phyloP scores from a whole-genome alignment of 2,329 filamentous ascomycete species.

The Fusarium papillatum region DNA sequence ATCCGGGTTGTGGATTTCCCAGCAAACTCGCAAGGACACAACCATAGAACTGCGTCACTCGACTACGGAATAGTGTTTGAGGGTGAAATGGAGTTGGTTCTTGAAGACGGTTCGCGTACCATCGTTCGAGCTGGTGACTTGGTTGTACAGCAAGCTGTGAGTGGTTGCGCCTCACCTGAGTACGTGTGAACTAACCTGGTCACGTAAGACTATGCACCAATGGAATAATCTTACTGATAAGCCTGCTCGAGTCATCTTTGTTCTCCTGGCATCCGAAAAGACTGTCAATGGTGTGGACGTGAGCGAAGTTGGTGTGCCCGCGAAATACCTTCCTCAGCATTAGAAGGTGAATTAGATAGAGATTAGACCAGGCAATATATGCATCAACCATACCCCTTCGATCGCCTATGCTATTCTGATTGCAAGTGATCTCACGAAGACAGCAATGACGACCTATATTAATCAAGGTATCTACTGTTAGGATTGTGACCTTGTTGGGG shows the following conservation, averaged over 20 bases:
- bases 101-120: neutral
- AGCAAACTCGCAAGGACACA: neutral
- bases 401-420: too few relatives aligned
- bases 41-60: neutral
- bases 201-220: neutral
- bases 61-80: neutral
- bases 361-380: neutral
- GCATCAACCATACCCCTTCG: neutral
- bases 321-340: neutral
- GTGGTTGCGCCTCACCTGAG: neutral
- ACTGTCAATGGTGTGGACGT: neutral
- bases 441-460: rapidly evolving
- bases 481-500: neutral
- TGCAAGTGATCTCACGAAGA: neutral
- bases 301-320: neutral
- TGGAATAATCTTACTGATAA: neutral
- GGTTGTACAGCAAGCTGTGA: neutral
- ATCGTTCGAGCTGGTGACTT: neutral
- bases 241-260: neutral
- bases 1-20: neutral
- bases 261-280: neutral
- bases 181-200: neutral
- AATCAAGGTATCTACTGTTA: neutral
- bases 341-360: neutral
- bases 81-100: neutral